Conservation (phyloP, 2,329 filamentous ascomycete genomes). For the Apiospora aurea region DNA sequence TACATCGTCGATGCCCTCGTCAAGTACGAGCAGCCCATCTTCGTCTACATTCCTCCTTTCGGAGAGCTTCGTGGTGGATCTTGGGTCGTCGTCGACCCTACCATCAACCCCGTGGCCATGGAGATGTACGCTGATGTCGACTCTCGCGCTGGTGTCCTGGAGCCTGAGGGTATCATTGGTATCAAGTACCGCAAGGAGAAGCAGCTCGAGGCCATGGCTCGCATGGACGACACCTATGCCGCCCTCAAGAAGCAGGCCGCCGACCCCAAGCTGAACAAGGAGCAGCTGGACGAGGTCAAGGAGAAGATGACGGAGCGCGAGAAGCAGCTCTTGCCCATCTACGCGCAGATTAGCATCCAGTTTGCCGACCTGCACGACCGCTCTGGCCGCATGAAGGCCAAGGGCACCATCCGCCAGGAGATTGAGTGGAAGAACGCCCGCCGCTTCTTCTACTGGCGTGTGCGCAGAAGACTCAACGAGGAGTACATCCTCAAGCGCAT, state of each 20-base stretch:
- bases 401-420: slow-evolving; percentile 86
- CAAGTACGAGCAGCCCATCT: slow-evolving; percentile 98
- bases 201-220: slow-evolving; percentile 96
- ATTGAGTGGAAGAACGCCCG: slow-evolving; percentile 89
- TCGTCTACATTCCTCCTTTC: slow-evolving; percentile 97
- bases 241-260: slow-evolving; percentile 81
- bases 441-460: slow-evolving; percentile 99
- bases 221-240: slow-evolving; percentile 84
- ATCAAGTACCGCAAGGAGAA: slow-evolving; percentile 99
- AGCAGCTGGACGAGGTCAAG: slow-evolving; percentile 82
- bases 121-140: slow-evolving; percentile 99
- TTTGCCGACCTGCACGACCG: slow-evolving; percentile 98
- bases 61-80: slow-evolving; percentile 98
- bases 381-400: slow-evolving; percentile 96
- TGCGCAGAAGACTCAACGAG: slow-evolving; percentile 94
- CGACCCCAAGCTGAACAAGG: slow-evolving; percentile 71
- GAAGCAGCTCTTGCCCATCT: slow-evolving; percentile 88
- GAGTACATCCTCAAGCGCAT: slow-evolving; percentile 97
- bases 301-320: slow-evolving; percentile 84
- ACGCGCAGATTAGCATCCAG: slow-evolving; percentile 93
- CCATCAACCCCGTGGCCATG: slow-evolving; percentile 96
- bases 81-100: slow-evolving; percentile 98
- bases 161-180: slow-evolving; percentile 96
- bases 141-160: slow-evolving; percentile 92
- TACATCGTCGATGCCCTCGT: slow-evolving; percentile 98